Evolutionary conservation across 1,139 yeast genomes (phyloP), one percentile per base, ranked within the genome.

Genomic region (Eremothecium coryli): DNA sequence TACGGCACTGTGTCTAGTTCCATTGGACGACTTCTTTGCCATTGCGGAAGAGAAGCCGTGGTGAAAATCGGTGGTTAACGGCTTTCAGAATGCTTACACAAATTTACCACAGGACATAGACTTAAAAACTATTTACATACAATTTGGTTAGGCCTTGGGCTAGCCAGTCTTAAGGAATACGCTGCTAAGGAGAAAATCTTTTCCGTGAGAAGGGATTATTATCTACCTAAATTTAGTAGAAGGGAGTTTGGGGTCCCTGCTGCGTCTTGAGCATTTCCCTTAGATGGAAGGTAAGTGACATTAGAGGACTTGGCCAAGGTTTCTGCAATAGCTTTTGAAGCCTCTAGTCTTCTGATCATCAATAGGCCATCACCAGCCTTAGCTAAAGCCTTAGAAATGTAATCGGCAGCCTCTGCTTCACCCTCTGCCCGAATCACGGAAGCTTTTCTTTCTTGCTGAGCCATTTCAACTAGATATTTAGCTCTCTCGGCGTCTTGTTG

Each of bases 401-500:
- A 77, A 43, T 90, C 98, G 5, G 97, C 99, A 38, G 95, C 85
- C 62, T 93, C 98, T 28, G 98, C 98, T 64, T 93, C 99, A 62
- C 98, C 99, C 63, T 93, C 98, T 17, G 99, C 99, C 50, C 97
- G 76, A 46, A 90, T 90, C 50, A 93, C 86, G 37, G 82, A 70
- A 4, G 98, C 98, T 60, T 80, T 88, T 60, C 94, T 76, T 62
- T 90, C 97, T 63, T 93, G 99, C 61, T 90, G 97, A 4, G 98
- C 98, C 61, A 81, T 82, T 57, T 88, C 96, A 35, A 93, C 99
- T 42, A 86, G 70, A 59, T 76, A 93, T 54, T 82, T 81, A 39
- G 97, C 96, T 50, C 98, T 75, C 65, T 93, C 98, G 16, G 99
- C 97, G 56, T 93, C 98, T 64, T 93, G 98, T 66, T 90, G 98